Conservation (phyloP, 2,329 filamentous ascomycete genomes). For the Neopestalotiopsis rosae region DNA sequence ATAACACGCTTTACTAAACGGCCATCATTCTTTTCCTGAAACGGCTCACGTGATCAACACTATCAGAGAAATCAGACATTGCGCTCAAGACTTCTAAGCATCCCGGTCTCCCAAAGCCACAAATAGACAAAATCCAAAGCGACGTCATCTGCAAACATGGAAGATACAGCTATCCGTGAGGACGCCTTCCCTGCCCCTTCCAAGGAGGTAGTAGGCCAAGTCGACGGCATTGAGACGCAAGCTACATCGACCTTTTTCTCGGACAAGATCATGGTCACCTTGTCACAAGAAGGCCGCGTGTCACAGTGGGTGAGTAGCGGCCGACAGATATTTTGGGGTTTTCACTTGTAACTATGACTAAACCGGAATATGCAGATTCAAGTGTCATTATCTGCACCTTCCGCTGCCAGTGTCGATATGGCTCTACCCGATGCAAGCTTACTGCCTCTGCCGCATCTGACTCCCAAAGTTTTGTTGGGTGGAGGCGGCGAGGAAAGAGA, state of each 20-base stretch:
- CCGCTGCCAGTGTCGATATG: slow-evolving; percentile 68
- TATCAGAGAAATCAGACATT: no score
- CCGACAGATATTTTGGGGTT: neutral
- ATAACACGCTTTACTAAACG: no score
- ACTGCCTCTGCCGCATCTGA: slow-evolving; percentile 81
- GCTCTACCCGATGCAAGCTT: slow-evolving; percentile 53
- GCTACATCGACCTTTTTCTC: slow-evolving; percentile 76
- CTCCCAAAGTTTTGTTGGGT: slow-evolving; percentile 85
- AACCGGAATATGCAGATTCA: slow-evolving; percentile 62
- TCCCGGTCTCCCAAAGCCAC: neutral
- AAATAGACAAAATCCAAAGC: neutral
- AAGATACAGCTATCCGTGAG: slow-evolving; percentile 44
- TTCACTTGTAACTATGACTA: neutral
- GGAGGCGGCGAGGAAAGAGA: slow-evolving; percentile 81
- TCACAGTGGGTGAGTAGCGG: slow-evolving; percentile 83
- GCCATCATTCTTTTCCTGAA: no score
- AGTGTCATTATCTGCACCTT: slow-evolving; percentile 75
- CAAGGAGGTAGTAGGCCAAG: slow-evolving; percentile 61
- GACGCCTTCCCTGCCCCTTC: slow-evolving; percentile 73
- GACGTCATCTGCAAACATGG: slow-evolving; percentile 39
- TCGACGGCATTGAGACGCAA: slow-evolving; percentile 75
- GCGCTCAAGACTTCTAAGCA: neutral
- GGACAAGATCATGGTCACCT: slow-evolving; percentile 89
- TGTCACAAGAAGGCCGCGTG: slow-evolving; percentile 83
- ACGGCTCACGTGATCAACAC: no score